Evolutionary conservation across 805 yeast species (phyloP), one percentile per base, ranked within the genome.

Genomic region (Cyberlindnera maclurae): DNA sequence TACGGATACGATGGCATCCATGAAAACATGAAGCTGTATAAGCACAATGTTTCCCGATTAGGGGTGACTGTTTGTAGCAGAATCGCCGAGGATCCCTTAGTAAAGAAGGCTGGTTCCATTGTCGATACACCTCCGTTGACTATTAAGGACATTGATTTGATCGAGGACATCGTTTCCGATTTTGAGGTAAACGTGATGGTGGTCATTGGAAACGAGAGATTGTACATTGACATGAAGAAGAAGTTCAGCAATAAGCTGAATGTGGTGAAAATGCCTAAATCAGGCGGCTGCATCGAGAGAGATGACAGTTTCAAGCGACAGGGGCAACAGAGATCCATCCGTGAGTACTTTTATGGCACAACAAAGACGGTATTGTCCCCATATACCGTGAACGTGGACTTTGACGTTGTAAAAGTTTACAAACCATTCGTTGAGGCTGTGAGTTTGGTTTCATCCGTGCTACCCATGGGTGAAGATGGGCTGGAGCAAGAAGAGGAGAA

Each of bases 341-440:
- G 78, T 54, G 94, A 89, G 54, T 93, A 93, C 59, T 93, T 93
- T 52, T 87, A 93, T 55, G 98, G 98, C 3, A 73, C 73, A 5
- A 61, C 70, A 15, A 70, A 70, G 33, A 71, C 76, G 4, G 75
- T 79, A 5, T 67, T 93, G 38, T 81, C 94, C 15, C 97, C 99
- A 3, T 89, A 79, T 59, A 83, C 94, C 5, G 75, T 87, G 2
- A 86, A 88, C 16, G 77, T 79, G 3, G 86, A 78, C 51, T 66
- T 72, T 40, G 68, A 71, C 12, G 82, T 77, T 40, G 62, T 85
- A 9, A 63, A 70, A 2, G 75, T 86, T 2, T 80, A 76, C 63
- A 73, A 77, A 31, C 85, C 90, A 28, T 42, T 33, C 13, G 33
- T 46, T 13, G 44, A 42, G 18, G 45, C 42, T 4, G 26, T 34